Evolutionary conservation across 768 basidiomycete genomes (phyloP).

Genomic region (Naganishia vaughanmartiniae): DNA sequence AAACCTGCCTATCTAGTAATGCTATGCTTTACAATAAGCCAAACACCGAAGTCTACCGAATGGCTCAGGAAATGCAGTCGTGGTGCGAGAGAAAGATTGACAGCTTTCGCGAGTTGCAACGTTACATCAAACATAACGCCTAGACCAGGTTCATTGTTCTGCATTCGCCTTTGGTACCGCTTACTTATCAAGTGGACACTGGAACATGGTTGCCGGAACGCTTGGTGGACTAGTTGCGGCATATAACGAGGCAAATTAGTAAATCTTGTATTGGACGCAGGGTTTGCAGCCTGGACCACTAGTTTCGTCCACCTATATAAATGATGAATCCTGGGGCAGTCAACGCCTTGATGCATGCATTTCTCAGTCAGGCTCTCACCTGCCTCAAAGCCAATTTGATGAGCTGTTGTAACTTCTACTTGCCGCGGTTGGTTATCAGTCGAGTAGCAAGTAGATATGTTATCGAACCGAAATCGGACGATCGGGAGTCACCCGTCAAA

Average conservation of each 20-base stretch:
- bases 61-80: slow-evolving; percentile 80
- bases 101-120: slow-evolving; percentile 44
- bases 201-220: too few species aligned
- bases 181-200: too few species aligned
- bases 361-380: too few species aligned
- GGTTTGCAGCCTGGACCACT: too few species aligned
- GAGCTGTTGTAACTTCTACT: background rate
- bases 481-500: slow-evolving; percentile 10
- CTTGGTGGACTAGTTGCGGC: too few species aligned
- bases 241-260: too few species aligned
- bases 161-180: too few species aligned
- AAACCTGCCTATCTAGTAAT: slow-evolving; percentile 55
- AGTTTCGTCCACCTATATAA: too few species aligned
- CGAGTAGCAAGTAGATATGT: background rate
- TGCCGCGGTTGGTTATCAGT: background rate
- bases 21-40: slow-evolving; percentile 95
- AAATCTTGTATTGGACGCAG: too few species aligned
- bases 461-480: slow-evolving; percentile 2
- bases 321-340: too few species aligned
- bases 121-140: slow-evolving; percentile 31
- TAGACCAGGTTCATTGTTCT: background rate
- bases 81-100: slow-evolving; percentile 47
- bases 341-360: too few species aligned
- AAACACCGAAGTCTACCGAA: slow-evolving; percentile 76
- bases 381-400: too few species aligned